A percentile compares a stretch with the other conserved stretches of the same genome.
These are phyloP conservation scores for Oidiodendron maius DNA, from an alignment of 495 filamentous ascomycete genomes.

Conservation along the genomic window DNA sequence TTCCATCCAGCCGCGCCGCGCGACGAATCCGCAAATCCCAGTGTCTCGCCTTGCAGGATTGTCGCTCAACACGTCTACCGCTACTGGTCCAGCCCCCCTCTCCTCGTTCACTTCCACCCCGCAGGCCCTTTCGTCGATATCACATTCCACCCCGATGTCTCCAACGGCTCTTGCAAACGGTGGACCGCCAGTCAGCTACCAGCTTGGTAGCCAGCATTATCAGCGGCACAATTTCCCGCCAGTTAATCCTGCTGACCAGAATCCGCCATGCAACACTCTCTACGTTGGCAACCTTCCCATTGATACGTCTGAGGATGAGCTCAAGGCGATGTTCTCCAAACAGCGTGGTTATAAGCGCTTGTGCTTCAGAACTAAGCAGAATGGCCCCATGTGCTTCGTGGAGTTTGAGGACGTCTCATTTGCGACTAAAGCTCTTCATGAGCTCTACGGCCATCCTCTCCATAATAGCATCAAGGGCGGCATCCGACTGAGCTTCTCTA, in stretches of 20 bases:
- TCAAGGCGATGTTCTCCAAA: constrained; percentile 91
- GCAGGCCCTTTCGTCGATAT: constrained; percentile 11
- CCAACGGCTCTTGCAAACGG: constrained; percentile 45
- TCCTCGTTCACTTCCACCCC: constrained; percentile 14
- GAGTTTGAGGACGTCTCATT: constrained; percentile 95
- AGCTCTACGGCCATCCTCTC: constrained; percentile 82
- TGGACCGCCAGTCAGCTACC: constrained; percentile 41
- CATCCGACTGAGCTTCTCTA: constrained; percentile 96
- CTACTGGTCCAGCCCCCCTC: constrained; percentile 19
- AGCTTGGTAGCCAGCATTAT: constrained; percentile 50
- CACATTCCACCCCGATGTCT: constrained; percentile 56
- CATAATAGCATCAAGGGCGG: constrained; percentile 95
- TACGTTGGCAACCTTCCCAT: constrained; percentile 95
- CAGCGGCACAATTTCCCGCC: constrained; percentile 71
- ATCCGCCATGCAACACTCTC: constrained; percentile 95
- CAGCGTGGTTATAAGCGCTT: constrained; percentile 94
- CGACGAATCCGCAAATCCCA: constrained; percentile 71
- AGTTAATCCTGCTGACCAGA: constrained; percentile 93
- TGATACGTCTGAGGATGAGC: constrained; percentile 91
- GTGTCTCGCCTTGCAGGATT: constrained; percentile 65
- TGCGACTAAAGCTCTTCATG: constrained; percentile 87
- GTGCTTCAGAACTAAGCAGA: constrained; percentile 96
- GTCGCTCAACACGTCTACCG: constrained; percentile 62
- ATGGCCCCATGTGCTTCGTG: constrained; percentile 98
- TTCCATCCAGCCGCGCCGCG: constrained; percentile 48